Base-by-base conservation (phyloP, 768 basidiomycete species). In the Tulasnella sp. region DNA sequence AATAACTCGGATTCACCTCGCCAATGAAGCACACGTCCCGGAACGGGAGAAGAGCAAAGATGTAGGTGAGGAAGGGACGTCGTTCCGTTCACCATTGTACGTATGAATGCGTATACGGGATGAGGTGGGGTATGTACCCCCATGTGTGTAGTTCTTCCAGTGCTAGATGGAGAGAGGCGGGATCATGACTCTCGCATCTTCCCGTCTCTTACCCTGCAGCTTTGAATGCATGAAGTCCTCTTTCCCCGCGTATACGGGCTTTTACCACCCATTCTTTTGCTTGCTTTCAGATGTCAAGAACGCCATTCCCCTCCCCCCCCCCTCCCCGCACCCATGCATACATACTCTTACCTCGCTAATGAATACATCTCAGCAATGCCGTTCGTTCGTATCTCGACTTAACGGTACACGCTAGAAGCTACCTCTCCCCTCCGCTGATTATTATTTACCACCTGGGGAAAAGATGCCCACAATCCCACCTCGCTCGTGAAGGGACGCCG, bases 371-470 rank as follows among this genome's bases (percentile, higher is more conserved):
- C 9, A 6, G 23, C 61, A 35, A 26, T 67, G 61, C 61, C 61
- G 61, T 7, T 67, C 61, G 61, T 26, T 57, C 55, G 55, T 57
- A 57, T 29, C 55, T 57, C 55, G 55, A 57, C 55, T 57, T 32
- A 67, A 67, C 61, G 61, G 61, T 67, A 67, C 57, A 61, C 61
- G 61, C 61, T 67, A 67, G 61, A 67, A 67, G 61, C 61, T 67
- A 15, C 32, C 61, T 67, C 5, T 10, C 29, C 61, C 29, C 32
- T 29, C 61, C 4, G 5, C 61, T 67, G 26, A 29, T 67, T 67
- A 26, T 57, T 57, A 29, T 57, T 67, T 67, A 67, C 61, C 61
- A 67, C 61, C 61, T 67, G 61, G 61, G 61, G 61, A 67, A 67
- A 35, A 23, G 61, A 67, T 35, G 61, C 26, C 23, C 61, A 67